Percentiles rank a stretch among this genome's conserved stretches.
These are phyloP conservation scores for Tylopilus vinaceipallidus DNA, from an alignment of 768 basidiomycete species.

Conservation along the genomic window DNA sequence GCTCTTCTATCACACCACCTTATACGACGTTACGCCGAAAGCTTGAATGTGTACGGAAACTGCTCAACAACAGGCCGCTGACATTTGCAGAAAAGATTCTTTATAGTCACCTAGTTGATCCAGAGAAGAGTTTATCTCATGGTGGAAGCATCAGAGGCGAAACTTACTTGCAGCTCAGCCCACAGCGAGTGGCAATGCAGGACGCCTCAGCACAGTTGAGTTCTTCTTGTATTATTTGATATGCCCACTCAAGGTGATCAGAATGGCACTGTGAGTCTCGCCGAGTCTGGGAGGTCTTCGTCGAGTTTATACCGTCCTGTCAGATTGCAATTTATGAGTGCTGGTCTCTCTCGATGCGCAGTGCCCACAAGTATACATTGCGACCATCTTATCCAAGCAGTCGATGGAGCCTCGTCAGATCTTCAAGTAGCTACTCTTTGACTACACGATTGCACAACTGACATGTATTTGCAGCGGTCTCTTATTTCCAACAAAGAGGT, in stretches of 20 bases:
- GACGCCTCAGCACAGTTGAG: conserved; percentile 87
- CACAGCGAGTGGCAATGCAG: conserved; percentile 97
- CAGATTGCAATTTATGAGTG: conserved; percentile 98
- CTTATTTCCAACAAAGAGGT: conserved; percentile 92
- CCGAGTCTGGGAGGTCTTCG: not conserved
- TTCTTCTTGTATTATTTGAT: conserved; percentile 9
- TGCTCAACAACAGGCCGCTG: conserved; percentile 73
- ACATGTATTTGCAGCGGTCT: conserved; percentile 53
- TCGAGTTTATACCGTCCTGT: conserved; percentile 10
- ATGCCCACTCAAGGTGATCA: conserved; percentile 30
- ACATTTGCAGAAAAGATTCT: conserved; percentile 98
- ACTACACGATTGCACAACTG: not conserved
- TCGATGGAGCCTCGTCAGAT: conserved; percentile 83
- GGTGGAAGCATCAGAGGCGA: conserved; percentile 78
- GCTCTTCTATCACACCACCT: conserved; percentile 79
- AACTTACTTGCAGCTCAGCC: conserved; percentile 84
- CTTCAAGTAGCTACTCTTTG: conserved; percentile 54
- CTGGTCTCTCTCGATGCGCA: conserved; percentile 77
- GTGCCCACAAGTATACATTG: conserved; percentile 95
- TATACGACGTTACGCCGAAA: conserved; percentile 71
- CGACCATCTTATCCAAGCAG: conserved; percentile 95
- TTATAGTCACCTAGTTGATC: conserved; percentile 86
- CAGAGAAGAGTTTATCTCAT: conserved; percentile 63
- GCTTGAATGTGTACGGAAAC: conserved; percentile 62
- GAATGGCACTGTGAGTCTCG: conserved; percentile 75